Conservation (phyloP, 2,329 filamentous ascomycete genomes). For the Ceratocystiopsis sp. region DNA sequence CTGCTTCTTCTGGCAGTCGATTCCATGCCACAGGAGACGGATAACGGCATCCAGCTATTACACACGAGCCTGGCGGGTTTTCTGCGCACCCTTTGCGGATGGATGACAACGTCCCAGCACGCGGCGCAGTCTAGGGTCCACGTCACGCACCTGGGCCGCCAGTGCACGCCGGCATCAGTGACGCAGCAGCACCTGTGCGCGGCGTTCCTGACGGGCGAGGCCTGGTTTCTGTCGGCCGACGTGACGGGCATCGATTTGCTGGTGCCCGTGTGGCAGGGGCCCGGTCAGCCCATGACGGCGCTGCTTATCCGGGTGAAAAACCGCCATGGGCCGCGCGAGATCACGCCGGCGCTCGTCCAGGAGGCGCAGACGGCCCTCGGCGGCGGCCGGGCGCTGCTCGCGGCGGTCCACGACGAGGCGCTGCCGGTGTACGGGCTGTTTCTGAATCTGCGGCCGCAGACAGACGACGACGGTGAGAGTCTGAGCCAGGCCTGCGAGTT, state of each 20-base stretch:
- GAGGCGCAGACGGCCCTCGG: not conserved
- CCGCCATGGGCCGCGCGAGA: not conserved
- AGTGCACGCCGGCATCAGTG: not conserved
- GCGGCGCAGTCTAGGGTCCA: not conserved
- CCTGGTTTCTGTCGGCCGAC: not conserved
- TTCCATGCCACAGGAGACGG: not conserved
- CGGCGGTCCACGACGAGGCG: not conserved
- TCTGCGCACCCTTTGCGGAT: not conserved
- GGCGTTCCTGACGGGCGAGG: not conserved
- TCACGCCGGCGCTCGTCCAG: not conserved
- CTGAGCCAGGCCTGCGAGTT: not conserved
- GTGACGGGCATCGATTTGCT: not conserved
- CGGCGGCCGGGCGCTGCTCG: not conserved
- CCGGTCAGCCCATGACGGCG: not conserved
- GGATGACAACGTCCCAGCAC: not conserved
- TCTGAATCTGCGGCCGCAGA: not conserved
- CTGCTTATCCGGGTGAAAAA: not conserved
- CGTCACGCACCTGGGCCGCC: not conserved
- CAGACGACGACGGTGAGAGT: not conserved
- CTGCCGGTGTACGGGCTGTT: not conserved
- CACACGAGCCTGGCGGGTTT: not conserved
- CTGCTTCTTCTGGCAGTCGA: not conserved
- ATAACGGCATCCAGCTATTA: not conserved
- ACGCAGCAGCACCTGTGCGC: not conserved
- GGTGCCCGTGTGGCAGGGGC: constrained; percentile 1